Evolutionary conservation across 2,329 filamentous ascomycete species (phyloP), one percentile per base, ranked within the genome.

Genomic region (Cadophora malorum): DNA sequence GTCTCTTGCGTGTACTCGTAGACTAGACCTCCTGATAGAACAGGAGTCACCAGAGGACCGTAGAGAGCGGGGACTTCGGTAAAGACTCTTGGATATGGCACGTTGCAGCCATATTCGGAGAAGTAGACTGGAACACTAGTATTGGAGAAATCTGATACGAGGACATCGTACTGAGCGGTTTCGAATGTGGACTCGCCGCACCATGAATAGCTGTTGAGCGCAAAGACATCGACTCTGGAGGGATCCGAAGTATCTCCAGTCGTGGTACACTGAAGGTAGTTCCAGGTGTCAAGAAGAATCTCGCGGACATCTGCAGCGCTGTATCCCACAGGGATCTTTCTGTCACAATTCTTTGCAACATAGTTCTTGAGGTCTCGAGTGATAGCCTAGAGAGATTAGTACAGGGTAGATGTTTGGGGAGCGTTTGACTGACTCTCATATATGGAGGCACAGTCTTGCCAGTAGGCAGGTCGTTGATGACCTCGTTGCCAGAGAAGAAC

Each of bases 311-410:
- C 91, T 60, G 91, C 91, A 68, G 91, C 91, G 7, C 91, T 93
- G 84, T 94, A 94, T 55, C 91, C 91, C 67, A 94, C 90, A 25
- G 91, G 91, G 72, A 94, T 91, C 69, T 81, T 74, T 74, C 91
- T 90, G 76, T 88, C 84, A 69, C 86, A 82, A 76, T 91, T 87
- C 76, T 88, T 89, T 80, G 88, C 87, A 81, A 94, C 89, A 83
- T 94, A 94, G 78, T 89, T 90, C 84, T 92, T 93, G 78, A 94
- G 84, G 79, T 94, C 91, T 76, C 91, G 90, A 58, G 90, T 93
- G 71, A 93, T 87, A 70, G 91, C 91, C 79, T 87, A 83, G 76
- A 83, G 79, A 33, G 45, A 65, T 75, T 67, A 75, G 69, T 2
- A 49, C 5, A 12, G 10, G 8, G 28, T 23, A 19, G 9, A 6